Conservation (phyloP, 2,329 filamentous ascomycete genomes). For the Nigrograna mackinnonii region DNA sequence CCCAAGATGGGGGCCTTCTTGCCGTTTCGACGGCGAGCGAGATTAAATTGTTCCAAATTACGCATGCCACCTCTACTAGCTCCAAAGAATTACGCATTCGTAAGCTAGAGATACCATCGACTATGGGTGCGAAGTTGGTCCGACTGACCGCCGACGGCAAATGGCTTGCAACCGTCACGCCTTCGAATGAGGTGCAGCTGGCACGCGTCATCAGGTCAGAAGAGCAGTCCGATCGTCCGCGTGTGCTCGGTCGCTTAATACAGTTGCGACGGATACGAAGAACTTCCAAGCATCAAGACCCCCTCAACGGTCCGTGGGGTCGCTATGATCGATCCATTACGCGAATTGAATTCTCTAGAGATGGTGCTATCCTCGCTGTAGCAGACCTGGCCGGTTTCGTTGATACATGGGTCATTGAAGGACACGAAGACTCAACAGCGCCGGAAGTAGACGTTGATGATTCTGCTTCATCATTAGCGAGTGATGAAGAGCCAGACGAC, state of each 20-base stretch:
- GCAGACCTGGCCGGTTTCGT: slow-evolving; percentile 84
- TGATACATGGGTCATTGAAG: slow-evolving; percentile 80
- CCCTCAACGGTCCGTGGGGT: slow-evolving; percentile 68
- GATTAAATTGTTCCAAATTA: slow-evolving; percentile 77
- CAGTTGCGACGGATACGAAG: slow-evolving; percentile 44
- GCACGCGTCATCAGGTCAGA: slow-evolving; percentile 53
- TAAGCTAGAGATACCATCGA: slow-evolving; percentile 67
- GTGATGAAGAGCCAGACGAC: slow-evolving; percentile 40
- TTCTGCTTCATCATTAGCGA: slow-evolving; percentile 23
- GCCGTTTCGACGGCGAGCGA: slow-evolving; percentile 75
- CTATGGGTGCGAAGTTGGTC: slow-evolving; percentile 71
- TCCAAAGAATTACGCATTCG: slow-evolving; percentile 69
- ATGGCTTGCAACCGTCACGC: slow-evolving; percentile 65
- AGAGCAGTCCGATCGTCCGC: slow-evolving; percentile 39
- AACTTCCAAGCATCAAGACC: slow-evolving; percentile 23
- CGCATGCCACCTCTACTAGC: slow-evolving; percentile 53
- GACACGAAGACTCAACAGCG: slow-evolving; percentile 54
- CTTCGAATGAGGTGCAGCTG: slow-evolving; percentile 48
- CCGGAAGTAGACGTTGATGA: slow-evolving; percentile 44
- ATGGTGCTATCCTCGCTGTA: slow-evolving; percentile 77
- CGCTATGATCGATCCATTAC: slow-evolving; percentile 76
- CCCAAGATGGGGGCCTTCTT: slow-evolving; percentile 71
- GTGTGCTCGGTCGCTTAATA: slow-evolving; percentile 40
- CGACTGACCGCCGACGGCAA: slow-evolving; percentile 70
- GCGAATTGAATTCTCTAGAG: slow-evolving; percentile 75